Conservation (phyloP, 2,329 filamentous ascomycete species). For the Trichoderma polysporum region DNA sequence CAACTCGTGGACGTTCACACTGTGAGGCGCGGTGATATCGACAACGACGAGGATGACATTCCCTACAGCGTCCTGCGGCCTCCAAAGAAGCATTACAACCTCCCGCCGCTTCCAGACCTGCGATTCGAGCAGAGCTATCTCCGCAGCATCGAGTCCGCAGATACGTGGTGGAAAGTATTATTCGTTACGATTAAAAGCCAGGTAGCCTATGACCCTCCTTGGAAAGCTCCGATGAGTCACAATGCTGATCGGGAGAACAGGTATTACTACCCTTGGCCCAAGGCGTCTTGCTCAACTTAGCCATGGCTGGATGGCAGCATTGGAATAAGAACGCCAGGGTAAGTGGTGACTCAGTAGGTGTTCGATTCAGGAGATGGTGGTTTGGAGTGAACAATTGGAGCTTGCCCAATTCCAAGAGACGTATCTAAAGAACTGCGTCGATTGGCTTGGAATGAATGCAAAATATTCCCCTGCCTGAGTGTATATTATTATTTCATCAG, state of each 20-base stretch:
- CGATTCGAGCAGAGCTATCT: conserved; percentile 98
- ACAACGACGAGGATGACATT: conserved; percentile 53
- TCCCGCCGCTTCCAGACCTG: conserved; percentile 77
- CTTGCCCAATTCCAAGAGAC: conserved; percentile 55
- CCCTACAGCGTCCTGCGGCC: conserved; percentile 64
- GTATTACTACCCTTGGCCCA: conserved; percentile 84
- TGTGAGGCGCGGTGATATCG: conserved; percentile 27
- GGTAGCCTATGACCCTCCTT: conserved; percentile 46
- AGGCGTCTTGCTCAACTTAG: conserved; percentile 84
- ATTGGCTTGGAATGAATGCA: not conserved
- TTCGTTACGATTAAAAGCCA: conserved; percentile 89
- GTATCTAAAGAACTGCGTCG: not conserved
- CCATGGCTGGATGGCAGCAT: conserved; percentile 81
- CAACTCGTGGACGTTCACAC: conserved; percentile 20
- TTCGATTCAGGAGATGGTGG: conserved; percentile 86
- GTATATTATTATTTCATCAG: conserved; percentile 8
- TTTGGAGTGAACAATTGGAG: conserved; percentile 91
- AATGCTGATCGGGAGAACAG: conserved; percentile 42
- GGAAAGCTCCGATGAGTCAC: not conserved
- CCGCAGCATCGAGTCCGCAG: conserved; percentile 76
- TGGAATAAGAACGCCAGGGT: conserved; percentile 82
- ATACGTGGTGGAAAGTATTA: conserved; percentile 74
- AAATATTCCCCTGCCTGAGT: not conserved
- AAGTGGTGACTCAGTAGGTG: conserved; percentile 73
- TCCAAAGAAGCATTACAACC: conserved; percentile 44